Conservation (phyloP, 805 yeast species). For the Candida peoriensis region DNA sequence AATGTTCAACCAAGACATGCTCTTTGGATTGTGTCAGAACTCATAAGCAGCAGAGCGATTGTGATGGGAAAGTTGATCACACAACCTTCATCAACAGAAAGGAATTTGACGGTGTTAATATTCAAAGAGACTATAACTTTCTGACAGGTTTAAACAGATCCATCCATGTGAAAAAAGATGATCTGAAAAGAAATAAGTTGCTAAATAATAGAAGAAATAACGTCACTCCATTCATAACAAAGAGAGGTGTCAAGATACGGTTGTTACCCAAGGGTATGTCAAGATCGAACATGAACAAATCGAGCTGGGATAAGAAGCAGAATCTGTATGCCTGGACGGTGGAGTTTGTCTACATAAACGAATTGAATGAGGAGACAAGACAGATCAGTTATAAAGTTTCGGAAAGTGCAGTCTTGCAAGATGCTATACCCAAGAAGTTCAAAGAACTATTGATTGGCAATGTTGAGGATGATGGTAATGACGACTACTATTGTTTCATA, state of each 20-base stretch:
- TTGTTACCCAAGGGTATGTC: constrained; percentile 72
- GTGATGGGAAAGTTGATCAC: constrained; percentile 64
- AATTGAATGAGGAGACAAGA: constrained; percentile 26
- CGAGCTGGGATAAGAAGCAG: constrained; percentile 62
- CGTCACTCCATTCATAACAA: constrained; percentile 24
- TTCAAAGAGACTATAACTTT: constrained; percentile 83
- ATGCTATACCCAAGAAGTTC: constrained; percentile 27
- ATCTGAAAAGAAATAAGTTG: constrained; percentile 43
- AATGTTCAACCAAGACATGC: constrained; percentile 65
- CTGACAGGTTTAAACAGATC: constrained; percentile 54
- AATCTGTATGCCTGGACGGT: constrained; percentile 72
- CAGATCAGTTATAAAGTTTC: constrained; percentile 33
- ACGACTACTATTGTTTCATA: constrained; percentile 23
- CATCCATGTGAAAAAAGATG: constrained; percentile 54
- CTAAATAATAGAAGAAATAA: constrained; percentile 21
- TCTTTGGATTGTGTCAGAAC: constrained; percentile 62
- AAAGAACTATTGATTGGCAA: constrained; percentile 11
- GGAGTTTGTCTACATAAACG: constrained; percentile 55
- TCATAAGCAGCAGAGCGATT: constrained; percentile 59
- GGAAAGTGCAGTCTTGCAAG: constrained; percentile 27
- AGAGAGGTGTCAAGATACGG: constrained; percentile 64
- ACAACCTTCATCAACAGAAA: constrained; percentile 49
- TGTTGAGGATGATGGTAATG: constrained; percentile 3
- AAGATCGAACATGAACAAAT: constrained; percentile 55
- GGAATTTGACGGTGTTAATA: constrained; percentile 31